A percentile compares a stretch with the other conserved stretches of the same genome.
phyloP scores from a whole-genome alignment of 352 stramenopile species.

The Chrysophaeum taylorii region DNA sequence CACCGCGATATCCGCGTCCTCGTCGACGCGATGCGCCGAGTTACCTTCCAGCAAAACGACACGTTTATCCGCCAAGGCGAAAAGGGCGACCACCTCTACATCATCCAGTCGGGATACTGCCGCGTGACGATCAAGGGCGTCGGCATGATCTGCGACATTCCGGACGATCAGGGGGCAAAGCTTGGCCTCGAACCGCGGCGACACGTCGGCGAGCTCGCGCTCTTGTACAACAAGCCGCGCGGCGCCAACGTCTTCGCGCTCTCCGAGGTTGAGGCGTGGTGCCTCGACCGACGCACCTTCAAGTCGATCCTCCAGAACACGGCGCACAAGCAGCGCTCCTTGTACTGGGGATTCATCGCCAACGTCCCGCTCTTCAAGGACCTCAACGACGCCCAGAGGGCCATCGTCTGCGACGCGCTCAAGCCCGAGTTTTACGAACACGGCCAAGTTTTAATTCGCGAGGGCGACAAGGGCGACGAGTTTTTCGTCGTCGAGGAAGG shows the following conservation, averaged over 20 bases:
- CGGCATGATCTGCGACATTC: slow-evolving; percentile 19
- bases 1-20: background rate
- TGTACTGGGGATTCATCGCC: slow-evolving; percentile 37
- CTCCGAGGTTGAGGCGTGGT: slow-evolving; percentile 76
- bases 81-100: slow-evolving; percentile 53
- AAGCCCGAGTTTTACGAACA: slow-evolving; percentile 26
- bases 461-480: slow-evolving; percentile 51
- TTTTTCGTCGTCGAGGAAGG: slow-evolving; percentile 59
- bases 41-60: slow-evolving; percentile 16
- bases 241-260: slow-evolving; percentile 67
- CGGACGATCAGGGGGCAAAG: too few relatives aligned
- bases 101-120: slow-evolving; percentile 48
- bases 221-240: slow-evolving; percentile 81
- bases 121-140: slow-evolving; percentile 34
- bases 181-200: slow-evolving; percentile 22
- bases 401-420: background rate
- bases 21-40: background rate
- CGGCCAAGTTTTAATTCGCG: slow-evolving; percentile 51
- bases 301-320: slow-evolving; percentile 30
- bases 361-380: slow-evolving; percentile 11
- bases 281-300: slow-evolving; percentile 61
- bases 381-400: background rate
- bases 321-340: slow-evolving; percentile 28
- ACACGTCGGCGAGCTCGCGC: slow-evolving; percentile 69
- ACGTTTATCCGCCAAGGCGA: slow-evolving; percentile 52